Conservation (phyloP, 2,329 filamentous ascomycete species). For the Clonostachys rosea region DNA sequence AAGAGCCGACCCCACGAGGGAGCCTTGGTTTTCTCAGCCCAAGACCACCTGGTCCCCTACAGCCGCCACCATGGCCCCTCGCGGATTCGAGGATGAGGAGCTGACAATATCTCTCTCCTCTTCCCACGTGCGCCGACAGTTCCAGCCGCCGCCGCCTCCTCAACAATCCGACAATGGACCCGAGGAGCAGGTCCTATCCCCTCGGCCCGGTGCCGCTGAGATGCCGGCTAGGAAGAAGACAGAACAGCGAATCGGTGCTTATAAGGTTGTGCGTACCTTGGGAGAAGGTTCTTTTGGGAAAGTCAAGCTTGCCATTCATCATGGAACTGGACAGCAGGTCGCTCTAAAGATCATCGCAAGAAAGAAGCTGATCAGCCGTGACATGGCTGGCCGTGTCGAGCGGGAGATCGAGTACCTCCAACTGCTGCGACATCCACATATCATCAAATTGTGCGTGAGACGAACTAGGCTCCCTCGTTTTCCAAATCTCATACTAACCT, state of each 20-base stretch:
- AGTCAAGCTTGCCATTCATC: slow-evolving; percentile 93
- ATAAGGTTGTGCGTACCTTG: slow-evolving; percentile 83
- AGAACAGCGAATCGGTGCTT: slow-evolving; percentile 85
- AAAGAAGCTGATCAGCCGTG: slow-evolving; percentile 91
- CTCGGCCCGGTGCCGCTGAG: slow-evolving; percentile 19
- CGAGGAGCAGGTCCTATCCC: slow-evolving; percentile 4
- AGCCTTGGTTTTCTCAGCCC: not conserved
- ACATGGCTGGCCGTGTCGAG: slow-evolving; percentile 97
- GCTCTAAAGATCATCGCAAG: slow-evolving; percentile 96
- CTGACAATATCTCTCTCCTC: slow-evolving; percentile 72
- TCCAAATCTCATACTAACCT: not conserved
- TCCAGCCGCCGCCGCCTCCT: slow-evolving; percentile 15
- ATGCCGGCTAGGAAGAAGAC: slow-evolving; percentile 47
- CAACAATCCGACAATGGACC: slow-evolving; percentile 7
- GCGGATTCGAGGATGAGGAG: slow-evolving; percentile 73
- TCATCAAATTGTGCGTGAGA: slow-evolving; percentile 83
- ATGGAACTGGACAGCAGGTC: slow-evolving; percentile 89
- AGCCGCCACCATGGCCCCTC: slow-evolving; percentile 37
- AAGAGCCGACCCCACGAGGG: no score
- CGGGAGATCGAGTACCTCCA: slow-evolving; percentile 98
- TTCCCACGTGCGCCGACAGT: slow-evolving; percentile 53
- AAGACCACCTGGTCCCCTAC: not conserved
- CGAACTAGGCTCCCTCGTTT: not conserved
- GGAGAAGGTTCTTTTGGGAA: slow-evolving; percentile 98
- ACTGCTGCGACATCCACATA: slow-evolving; percentile 91